These are phyloP conservation scores for Aspergillus puulaauensis DNA, from an alignment of 2,329 filamentous ascomycete genomes.

Conservation along the genomic window DNA sequence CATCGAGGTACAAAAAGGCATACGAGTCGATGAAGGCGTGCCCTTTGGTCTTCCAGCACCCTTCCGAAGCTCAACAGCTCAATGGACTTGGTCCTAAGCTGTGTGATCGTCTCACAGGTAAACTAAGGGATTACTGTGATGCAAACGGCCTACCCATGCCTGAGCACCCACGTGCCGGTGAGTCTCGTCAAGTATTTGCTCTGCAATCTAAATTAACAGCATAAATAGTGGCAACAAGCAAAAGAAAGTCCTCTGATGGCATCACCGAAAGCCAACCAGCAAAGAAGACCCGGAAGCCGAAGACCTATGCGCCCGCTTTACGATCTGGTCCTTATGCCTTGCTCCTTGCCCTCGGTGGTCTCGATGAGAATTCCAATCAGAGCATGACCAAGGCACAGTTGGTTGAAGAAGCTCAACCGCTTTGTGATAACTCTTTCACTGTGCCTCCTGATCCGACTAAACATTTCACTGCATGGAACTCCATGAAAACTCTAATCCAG, in stretches of 20 bases:
- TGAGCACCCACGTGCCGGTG: conserved; percentile 50
- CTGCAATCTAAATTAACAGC: conserved; percentile 9
- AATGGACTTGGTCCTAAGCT: conserved; percentile 72
- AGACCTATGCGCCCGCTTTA: conserved; percentile 68
- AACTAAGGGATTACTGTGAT: conserved; percentile 56
- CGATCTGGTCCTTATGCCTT: conserved; percentile 76
- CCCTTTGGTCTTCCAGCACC: conserved; percentile 69
- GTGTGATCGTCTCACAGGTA: conserved; percentile 66
- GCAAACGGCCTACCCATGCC: conserved; percentile 70
- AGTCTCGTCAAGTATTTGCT: not conserved
- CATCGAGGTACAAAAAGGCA: conserved; percentile 67
- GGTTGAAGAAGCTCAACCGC: conserved; percentile 67
- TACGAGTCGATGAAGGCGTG: conserved; percentile 76
- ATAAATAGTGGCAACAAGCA: conserved; percentile 22
- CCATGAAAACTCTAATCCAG: conserved; percentile 71
- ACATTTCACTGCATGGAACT: conserved; percentile 79
- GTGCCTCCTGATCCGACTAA: conserved; percentile 65
- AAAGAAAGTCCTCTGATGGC: conserved; percentile 31
- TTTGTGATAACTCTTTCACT: conserved; percentile 73
- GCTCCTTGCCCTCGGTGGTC: conserved; percentile 63
- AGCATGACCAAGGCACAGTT: conserved; percentile 68
- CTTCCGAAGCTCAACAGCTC: conserved; percentile 70
- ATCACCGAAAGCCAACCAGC: conserved; percentile 35
- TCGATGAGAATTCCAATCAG: conserved; percentile 54
- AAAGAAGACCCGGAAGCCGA: conserved; percentile 59